A percentile compares a stretch with the other conserved stretches of the same genome.
phyloP scores from a whole-genome alignment of 1,139 yeast species.

The Geotrichum siamense region DNA sequence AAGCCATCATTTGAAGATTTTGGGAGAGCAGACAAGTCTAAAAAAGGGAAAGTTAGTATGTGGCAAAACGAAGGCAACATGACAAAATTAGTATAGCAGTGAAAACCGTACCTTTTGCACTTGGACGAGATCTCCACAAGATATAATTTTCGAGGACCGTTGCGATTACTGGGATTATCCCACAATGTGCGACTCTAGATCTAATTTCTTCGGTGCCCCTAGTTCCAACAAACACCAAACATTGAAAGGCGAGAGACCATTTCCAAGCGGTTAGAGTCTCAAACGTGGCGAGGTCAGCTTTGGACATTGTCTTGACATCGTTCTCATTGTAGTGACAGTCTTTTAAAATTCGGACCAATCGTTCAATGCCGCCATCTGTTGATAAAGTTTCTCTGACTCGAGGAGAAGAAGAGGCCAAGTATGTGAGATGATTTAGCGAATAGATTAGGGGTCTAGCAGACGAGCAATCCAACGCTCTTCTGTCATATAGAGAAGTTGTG shows the following conservation, averaged over 20 bases:
- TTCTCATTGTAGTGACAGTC: conserved; percentile 49
- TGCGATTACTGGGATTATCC: conserved; percentile 82
- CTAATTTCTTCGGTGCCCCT: conserved; percentile 85
- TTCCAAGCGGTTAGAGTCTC: conserved; percentile 76
- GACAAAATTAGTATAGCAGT: not conserved
- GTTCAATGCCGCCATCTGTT: conserved; percentile 84
- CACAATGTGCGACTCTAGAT: conserved; percentile 82
- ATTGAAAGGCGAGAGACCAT: conserved; percentile 93
- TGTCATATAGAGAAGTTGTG: conserved; percentile 79
- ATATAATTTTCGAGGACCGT: conserved; percentile 85
- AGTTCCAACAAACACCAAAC: conserved; percentile 83
- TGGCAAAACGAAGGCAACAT: not conserved
- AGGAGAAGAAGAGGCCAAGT: conserved; percentile 75
- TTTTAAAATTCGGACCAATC: conserved; percentile 76
- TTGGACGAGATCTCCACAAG: conserved; percentile 20
- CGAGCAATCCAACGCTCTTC: conserved; percentile 88
- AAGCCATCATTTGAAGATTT: not conserved
- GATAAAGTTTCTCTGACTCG: conserved; percentile 87
- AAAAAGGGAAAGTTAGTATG: not conserved
- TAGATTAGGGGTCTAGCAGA: conserved; percentile 85
- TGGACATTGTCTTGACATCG: conserved; percentile 1
- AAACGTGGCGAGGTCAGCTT: conserved; percentile 4
- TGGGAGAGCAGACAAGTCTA: conserved; percentile 1
- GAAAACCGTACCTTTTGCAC: conserved; percentile 14
- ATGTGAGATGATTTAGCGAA: conserved; percentile 83